Evolutionary conservation across 805 yeast species (phyloP), one percentile per base, ranked within the genome.

Genomic region (Monosporozyma siamensis): DNA sequence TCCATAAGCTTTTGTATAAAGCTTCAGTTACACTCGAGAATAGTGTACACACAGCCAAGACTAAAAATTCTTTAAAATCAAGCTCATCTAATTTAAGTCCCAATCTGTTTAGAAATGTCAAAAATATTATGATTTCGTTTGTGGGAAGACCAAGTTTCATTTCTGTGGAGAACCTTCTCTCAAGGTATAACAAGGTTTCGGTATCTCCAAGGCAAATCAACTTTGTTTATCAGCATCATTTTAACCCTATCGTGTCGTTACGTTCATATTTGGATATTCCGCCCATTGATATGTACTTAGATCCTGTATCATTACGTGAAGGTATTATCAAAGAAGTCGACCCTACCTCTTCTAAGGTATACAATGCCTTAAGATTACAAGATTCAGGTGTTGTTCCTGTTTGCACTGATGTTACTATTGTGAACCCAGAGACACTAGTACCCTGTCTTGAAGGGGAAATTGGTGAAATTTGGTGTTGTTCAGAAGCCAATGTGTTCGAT

Each of bases 301-400:
- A 92, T 56, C 88, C 95, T 0, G 69, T 82, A 38, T 90, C 95
- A 0, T 69, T 92, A 44, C 72, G 97, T n/a, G 90, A 87, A 48
- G 98, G 99, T 2, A 77, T 81, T 42, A 73, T 92, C 2, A 78
- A 83, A 17, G 72, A 84, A 21, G 89, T 87, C 5, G 82, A 84
- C 51, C 90, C 87, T 9, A 39, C 51, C 6, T 42, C 44, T 2
- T 34, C 45, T 3, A 37, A 30, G 6, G 38, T 46, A 1, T 48
- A 43, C 15, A 45, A 48, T 11, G 86, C 88, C 0, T 65, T 92
- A 40, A 81, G 80, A 44, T 65, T 92, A 7, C 95, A 88, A 56
- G 98, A 92, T 55, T 85, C 95, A 0, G 99, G 99, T 10, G 83
- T 90, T 71, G 97, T 89, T 0, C 94, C 97, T 1, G 89, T 88